These are phyloP conservation scores for Periconia digitata DNA, from an alignment of 2,329 filamentous ascomycete genomes.

Conservation along the genomic window DNA sequence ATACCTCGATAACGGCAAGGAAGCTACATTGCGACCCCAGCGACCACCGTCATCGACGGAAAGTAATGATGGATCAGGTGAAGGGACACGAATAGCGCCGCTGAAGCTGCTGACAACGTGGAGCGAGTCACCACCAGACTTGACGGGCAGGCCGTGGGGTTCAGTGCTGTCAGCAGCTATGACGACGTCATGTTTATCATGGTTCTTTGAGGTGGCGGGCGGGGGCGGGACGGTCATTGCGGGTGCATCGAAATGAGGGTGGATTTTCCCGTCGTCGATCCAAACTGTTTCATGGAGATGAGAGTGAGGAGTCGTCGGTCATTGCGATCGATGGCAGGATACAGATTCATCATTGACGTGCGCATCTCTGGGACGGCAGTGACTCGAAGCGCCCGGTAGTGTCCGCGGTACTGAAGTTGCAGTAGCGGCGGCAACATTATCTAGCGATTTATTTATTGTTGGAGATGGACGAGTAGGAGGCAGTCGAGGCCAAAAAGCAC, in stretches of 20 bases:
- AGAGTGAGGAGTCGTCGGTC: too few relatives aligned
- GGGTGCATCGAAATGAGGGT: slow-evolving; percentile 15
- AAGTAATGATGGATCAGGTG: slow-evolving; percentile 35
- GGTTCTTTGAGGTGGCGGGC: slow-evolving; percentile 18
- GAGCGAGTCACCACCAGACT: slow-evolving; percentile 28
- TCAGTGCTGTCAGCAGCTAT: slow-evolving; percentile 3
- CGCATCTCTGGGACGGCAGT: too few relatives aligned
- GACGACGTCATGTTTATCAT: slow-evolving; percentile 22
- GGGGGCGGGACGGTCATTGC: slow-evolving; percentile 25
- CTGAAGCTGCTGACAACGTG: slow-evolving; percentile 21
- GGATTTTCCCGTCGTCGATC: too few relatives aligned
- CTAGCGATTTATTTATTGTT: too few relatives aligned
- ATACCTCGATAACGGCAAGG: slow-evolving; percentile 12
- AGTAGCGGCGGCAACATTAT: too few relatives aligned
- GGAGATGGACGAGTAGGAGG: slow-evolving; percentile 25
- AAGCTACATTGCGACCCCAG: slow-evolving; percentile 24
- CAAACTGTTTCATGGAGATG: too few relatives aligned
- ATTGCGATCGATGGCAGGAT: too few relatives aligned
- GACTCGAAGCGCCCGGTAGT: too few relatives aligned
- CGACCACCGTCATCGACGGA: slow-evolving; percentile 39
- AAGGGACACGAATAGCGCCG: slow-evolving; percentile 35
- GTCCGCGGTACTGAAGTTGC: too few relatives aligned
- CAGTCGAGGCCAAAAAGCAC: slow-evolving; percentile 2
- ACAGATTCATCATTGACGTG: too few relatives aligned
- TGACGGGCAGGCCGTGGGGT: slow-evolving; percentile 18